Conservation (phyloP, 345 rosid genomes). For the Pistacia integerrima region DNA sequence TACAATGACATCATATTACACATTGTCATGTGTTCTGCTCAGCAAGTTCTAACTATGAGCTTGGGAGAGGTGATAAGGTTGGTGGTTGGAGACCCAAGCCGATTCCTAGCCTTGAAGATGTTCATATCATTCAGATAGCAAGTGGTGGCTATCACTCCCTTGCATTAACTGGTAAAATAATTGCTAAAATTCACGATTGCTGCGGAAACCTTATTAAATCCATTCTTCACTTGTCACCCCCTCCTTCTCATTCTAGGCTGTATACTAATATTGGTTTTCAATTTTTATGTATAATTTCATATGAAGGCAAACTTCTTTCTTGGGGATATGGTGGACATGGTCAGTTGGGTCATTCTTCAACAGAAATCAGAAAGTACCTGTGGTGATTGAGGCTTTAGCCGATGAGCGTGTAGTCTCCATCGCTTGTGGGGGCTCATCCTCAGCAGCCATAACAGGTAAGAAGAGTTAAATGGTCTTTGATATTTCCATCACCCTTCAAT, state of each 20-base stretch:
- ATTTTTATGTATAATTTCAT: constrained; percentile 39
- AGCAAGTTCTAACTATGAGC: constrained; percentile 94
- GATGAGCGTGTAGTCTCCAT: constrained; percentile 57
- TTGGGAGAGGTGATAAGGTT: constrained; percentile 78
- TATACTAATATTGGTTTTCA: background rate
- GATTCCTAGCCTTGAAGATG: constrained; percentile 59
- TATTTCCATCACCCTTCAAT: background rate
- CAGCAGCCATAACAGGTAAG: constrained; percentile 82
- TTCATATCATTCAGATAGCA: constrained; percentile 65
- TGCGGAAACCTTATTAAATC: background rate
- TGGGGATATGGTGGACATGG: constrained; percentile 98
- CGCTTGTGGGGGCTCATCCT: constrained; percentile 88
- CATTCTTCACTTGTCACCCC: background rate
- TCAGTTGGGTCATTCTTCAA: constrained; percentile 76
- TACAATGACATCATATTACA: background rate
- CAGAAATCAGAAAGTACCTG: constrained; percentile 57
- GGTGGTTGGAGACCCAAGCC: constrained; percentile 60
- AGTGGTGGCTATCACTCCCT: constrained; percentile 94
- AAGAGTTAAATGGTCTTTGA: constrained; percentile 2
- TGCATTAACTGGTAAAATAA: constrained; percentile 73
- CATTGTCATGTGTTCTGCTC: constrained; percentile 15
- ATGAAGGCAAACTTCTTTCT: constrained; percentile 81
- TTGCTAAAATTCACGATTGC: background rate
- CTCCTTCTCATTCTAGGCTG: background rate
- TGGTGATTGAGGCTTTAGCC: constrained; percentile 61